These are phyloP conservation scores for Populus davidiana DNA, from an alignment of 345 rosid genomes.

Conservation along the genomic window DNA sequence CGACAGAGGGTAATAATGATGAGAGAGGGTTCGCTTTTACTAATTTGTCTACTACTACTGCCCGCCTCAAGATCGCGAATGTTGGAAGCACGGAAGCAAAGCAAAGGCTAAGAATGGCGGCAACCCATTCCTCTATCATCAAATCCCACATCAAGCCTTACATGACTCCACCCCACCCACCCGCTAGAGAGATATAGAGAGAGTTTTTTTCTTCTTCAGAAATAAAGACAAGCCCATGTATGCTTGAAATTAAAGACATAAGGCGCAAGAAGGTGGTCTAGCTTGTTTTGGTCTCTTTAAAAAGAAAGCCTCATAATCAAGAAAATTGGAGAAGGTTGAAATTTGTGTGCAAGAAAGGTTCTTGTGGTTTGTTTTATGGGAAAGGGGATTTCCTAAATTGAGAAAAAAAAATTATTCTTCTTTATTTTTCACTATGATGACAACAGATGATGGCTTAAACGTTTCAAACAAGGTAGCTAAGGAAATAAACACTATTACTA, in stretches of 20 bases:
- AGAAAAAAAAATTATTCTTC: background rate
- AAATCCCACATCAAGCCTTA: slow-evolving; percentile 21
- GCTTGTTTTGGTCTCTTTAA: background rate
- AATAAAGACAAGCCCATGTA: background rate
- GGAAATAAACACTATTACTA: slow-evolving; percentile 4
- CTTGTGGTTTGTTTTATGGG: slow-evolving; percentile 12
- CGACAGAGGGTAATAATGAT: slow-evolving; percentile 32
- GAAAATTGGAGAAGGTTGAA: background rate
- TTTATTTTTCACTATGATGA: slow-evolving; percentile 5
- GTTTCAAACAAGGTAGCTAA: slow-evolving; percentile 40
- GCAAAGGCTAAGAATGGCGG: slow-evolving; percentile 59
- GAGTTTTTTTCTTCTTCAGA: background rate
- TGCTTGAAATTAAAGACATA: background rate
- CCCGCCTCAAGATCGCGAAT: slow-evolving; percentile 47
- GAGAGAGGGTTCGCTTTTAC: slow-evolving; percentile 17
- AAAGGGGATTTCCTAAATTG: slow-evolving; percentile 5
- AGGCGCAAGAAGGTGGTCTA: background rate
- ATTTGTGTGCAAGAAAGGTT: background rate
- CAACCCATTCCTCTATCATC: slow-evolving; percentile 40
- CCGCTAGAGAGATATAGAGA: slow-evolving; percentile 7
- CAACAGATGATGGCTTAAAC: slow-evolving; percentile 31
- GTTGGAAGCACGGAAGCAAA: slow-evolving; percentile 89
- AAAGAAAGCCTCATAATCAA: background rate
- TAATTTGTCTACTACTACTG: slow-evolving; percentile 37
- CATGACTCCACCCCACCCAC: background rate